Evolutionary conservation across 768 basidiomycete genomes (phyloP).

Genomic region (Boletus rufocinnamomeus): DNA sequence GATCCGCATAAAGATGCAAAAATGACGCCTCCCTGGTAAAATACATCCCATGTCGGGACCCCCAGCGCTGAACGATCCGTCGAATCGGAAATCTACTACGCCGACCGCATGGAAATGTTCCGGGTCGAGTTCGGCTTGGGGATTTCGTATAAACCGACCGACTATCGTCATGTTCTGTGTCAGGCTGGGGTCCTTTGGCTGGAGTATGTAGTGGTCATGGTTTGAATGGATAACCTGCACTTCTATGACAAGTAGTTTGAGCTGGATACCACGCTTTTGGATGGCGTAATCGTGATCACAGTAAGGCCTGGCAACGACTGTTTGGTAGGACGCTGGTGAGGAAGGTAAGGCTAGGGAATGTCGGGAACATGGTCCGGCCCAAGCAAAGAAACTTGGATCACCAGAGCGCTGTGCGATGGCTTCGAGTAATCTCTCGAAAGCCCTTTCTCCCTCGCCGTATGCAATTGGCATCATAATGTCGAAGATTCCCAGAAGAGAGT

Average conservation of each 20-base stretch:
- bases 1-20: slow-evolving; percentile 10
- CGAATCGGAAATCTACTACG: slow-evolving; percentile 11
- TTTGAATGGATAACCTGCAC: background rate
- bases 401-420: slow-evolving; percentile 14
- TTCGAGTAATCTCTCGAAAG: slow-evolving; percentile 15
- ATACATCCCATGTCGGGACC: background rate
- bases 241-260: slow-evolving; percentile 8
- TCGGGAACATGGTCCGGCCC: slow-evolving; percentile 10
- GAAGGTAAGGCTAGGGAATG: slow-evolving; percentile 9
- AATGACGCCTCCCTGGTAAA: background rate
- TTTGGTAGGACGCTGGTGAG: slow-evolving; percentile 15
- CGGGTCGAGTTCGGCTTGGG: background rate
- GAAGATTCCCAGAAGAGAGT: slow-evolving; percentile 15
- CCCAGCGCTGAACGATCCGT: rapidly evolving
- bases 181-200: background rate
- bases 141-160: background rate
- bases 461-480: slow-evolving; percentile 15
- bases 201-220: background rate
- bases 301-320: background rate
- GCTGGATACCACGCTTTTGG: slow-evolving; percentile 13
- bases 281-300: slow-evolving; percentile 11
- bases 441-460: slow-evolving; percentile 14
- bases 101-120: slow-evolving; percentile 4
- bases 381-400: slow-evolving; percentile 20
- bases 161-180: background rate